These are phyloP conservation scores for Senecio squalidus DNA, from an alignment of 140 eudicot species.

Conservation along the genomic window DNA sequence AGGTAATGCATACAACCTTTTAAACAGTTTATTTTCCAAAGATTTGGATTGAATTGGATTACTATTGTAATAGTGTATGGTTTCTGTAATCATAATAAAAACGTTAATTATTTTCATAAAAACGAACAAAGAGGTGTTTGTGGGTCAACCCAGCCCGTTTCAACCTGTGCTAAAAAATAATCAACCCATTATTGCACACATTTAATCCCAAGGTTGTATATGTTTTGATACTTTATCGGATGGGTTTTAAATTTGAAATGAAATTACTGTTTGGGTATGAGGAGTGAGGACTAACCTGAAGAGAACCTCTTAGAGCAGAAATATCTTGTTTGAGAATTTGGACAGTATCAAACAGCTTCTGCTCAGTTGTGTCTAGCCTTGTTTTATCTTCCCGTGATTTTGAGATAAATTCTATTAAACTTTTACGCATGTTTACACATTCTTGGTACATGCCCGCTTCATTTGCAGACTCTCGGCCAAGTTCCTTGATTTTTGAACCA, in stretches of 20 bases:
- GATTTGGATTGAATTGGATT: not conserved
- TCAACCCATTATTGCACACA: not conserved
- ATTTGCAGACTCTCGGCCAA: slow-evolving; percentile 43
- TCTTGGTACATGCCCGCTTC: slow-evolving; percentile 50
- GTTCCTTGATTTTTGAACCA: slow-evolving; percentile 44
- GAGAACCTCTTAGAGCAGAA: slow-evolving; percentile 59
- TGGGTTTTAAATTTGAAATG: not conserved
- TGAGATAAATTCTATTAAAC: slow-evolving; percentile 36
- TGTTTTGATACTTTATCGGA: not conserved
- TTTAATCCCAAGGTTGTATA: not conserved
- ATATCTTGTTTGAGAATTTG: slow-evolving; percentile 62
- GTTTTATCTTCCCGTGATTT: slow-evolving; percentile 48
- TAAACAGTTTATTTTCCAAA: not conserved
- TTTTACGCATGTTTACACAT: slow-evolving; percentile 41
- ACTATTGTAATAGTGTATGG: not conserved
- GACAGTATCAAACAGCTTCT: slow-evolving; percentile 49
- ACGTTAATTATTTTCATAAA: not conserved
- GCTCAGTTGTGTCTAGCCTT: slow-evolving; percentile 49
- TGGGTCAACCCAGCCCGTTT: not conserved
- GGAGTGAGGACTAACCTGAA: slow-evolving; percentile 59
- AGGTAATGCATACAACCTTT: not conserved
- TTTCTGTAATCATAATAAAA: not conserved
- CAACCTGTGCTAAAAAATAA: not conserved
- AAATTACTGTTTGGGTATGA: not conserved
- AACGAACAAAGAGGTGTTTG: not conserved